These are phyloP conservation scores for cucumber (Cucumis sativus) DNA, from an alignment of 306 rosid species.

Conservation along the genomic window DNA sequence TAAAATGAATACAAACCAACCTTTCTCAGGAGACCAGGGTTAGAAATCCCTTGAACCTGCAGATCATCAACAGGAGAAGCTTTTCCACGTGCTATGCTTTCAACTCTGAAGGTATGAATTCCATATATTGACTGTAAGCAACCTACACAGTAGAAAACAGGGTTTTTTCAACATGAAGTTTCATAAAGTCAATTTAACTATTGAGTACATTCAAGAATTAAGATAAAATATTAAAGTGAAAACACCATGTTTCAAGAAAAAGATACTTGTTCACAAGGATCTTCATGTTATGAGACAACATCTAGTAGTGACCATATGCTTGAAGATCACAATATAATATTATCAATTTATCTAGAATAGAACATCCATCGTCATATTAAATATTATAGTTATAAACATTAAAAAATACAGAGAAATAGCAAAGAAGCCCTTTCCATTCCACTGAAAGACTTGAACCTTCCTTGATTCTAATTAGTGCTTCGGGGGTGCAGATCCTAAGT, in stretches of 20 bases:
- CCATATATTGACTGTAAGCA: constrained; percentile 78
- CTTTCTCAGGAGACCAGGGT: constrained; percentile 68
- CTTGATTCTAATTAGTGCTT: neutral
- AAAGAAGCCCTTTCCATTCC: constrained; percentile 1
- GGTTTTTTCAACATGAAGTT: neutral
- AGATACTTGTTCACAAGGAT: neutral
- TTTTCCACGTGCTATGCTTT: constrained; percentile 70
- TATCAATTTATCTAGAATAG: neutral
- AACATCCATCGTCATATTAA: neutral
- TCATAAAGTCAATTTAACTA: neutral
- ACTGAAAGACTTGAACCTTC: neutral
- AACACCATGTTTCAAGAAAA: neutral
- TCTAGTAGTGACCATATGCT: neutral
- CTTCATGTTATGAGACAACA: neutral
- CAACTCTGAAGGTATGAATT: constrained; percentile 73
- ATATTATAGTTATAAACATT: neutral
- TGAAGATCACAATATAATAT: neutral
- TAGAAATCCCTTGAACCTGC: constrained; percentile 76
- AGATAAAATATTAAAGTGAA: neutral
- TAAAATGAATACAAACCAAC: constrained; percentile 22
- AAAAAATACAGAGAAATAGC: neutral
- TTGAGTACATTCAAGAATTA: neutral
- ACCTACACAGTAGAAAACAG: constrained; percentile 30
- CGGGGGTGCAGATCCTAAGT: neutral
- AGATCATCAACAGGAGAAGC: constrained; percentile 81